Evolutionary conservation across 331 rosid species (phyloP).

Genomic region (Acacia pycnantha): DNA sequence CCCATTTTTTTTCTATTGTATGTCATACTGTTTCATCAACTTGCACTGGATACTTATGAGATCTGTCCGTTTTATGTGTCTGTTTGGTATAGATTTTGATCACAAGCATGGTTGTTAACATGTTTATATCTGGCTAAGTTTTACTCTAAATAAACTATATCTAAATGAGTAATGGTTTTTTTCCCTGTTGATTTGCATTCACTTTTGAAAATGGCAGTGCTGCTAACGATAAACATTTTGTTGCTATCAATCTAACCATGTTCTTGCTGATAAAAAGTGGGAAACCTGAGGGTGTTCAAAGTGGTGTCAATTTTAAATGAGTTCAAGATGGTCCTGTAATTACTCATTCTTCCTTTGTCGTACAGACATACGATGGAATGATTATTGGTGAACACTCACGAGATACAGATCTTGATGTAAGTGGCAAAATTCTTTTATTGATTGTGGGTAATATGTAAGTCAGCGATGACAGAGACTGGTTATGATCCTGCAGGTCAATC

Average conservation of each 20-base stretch:
- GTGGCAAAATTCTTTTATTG: constrained; percentile 30
- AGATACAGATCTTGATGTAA: constrained; percentile 89
- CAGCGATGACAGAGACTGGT: constrained; percentile 22
- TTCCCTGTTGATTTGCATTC: background rate
- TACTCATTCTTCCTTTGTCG: constrained; percentile 21
- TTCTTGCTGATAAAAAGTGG: constrained; percentile 2
- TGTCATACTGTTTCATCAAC: constrained; percentile 1
- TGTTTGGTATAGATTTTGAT: constrained; percentile 4
- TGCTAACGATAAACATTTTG: constrained; percentile 6
- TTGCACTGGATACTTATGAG: constrained; percentile 2
- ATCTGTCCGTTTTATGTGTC: background rate
- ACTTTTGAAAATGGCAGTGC: background rate
- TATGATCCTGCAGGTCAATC: constrained; percentile 68
- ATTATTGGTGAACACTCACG: constrained; percentile 93
- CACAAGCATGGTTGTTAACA: background rate
- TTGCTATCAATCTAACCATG: constrained; percentile 1
- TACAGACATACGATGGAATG: constrained; percentile 96
- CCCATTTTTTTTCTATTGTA: too few relatives aligned
- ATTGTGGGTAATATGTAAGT: constrained; percentile 14
- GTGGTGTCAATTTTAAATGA: background rate
- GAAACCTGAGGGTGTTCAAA: background rate
- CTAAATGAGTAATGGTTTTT: background rate
- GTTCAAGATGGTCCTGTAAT: constrained; percentile 15
- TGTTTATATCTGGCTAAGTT: background rate
- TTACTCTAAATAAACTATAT: background rate